These are phyloP conservation scores for Malbranchea zuffiana DNA, from an alignment of 2,329 filamentous ascomycete genomes.

Conservation along the genomic window DNA sequence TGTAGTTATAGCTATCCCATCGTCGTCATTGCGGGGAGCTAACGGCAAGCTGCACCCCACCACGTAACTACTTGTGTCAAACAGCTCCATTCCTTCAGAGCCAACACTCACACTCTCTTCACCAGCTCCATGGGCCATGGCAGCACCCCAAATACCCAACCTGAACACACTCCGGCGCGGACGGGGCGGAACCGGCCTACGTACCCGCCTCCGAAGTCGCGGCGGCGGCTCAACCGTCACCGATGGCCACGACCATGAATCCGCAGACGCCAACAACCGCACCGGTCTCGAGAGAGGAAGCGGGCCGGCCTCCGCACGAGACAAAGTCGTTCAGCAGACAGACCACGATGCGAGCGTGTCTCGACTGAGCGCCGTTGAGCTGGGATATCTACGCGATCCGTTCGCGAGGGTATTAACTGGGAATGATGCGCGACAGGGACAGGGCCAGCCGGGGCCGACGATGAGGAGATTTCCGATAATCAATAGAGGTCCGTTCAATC, in stretches of 20 bases:
- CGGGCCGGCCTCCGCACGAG: constrained; percentile 37
- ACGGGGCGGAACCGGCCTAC: constrained; percentile 35
- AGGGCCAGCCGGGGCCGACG: constrained; percentile 23
- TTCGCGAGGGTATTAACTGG: constrained; percentile 64
- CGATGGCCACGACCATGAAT: constrained; percentile 11
- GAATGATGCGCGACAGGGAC: constrained; percentile 17
- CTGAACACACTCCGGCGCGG: constrained; percentile 50
- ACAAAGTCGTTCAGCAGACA: constrained; percentile 72
- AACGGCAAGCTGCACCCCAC: too few species aligned
- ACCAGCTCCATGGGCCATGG: constrained; percentile 43
- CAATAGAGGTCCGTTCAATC: constrained; percentile 58
- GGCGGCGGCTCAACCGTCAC: constrained; percentile 12
- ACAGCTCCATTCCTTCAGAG: constrained; percentile 5
- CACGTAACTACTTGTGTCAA: too few species aligned
- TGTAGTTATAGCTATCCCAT: too few species aligned
- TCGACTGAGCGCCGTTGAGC: constrained; percentile 72
- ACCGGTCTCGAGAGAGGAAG: constrained; percentile 25
- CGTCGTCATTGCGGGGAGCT: too few species aligned
- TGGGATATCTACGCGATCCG: constrained; percentile 73
- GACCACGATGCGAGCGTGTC: constrained; percentile 87
- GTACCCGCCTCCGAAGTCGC: constrained; percentile 24
- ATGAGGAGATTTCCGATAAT: constrained; percentile 74
- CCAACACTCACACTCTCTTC: constrained; percentile 7
- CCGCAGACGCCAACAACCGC: constrained; percentile 11
- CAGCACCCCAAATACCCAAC: constrained; percentile 67